Evolutionary conservation across 208 protist genomes (phyloP).

Genomic region (Balamuthia mandrillaris): DNA sequence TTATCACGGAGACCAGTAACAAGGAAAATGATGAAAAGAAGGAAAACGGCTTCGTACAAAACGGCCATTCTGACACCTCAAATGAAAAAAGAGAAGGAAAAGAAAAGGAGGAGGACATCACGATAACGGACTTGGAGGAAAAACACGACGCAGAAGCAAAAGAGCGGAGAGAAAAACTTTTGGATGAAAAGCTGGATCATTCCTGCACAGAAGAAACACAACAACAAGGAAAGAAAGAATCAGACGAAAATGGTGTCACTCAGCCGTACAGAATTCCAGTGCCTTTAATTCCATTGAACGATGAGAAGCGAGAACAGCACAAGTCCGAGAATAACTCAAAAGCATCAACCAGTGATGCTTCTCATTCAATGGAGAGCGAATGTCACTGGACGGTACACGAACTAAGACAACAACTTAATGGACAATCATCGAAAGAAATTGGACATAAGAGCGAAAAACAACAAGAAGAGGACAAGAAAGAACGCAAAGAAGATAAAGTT

Average conservation of each 20-base stretch:
- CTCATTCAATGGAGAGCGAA: background rate
- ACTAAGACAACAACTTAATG: background rate
- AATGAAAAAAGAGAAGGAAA: background rate
- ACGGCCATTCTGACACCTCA: too few relatives aligned
- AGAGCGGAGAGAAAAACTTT: too few relatives aligned
- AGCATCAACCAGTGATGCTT: too few relatives aligned
- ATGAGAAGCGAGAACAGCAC: background rate
- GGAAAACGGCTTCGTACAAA: too few relatives aligned
- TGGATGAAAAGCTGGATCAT: too few relatives aligned
- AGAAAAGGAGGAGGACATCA: background rate
- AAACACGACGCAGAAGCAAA: background rate
- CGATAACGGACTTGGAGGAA: background rate
- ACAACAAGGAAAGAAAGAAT: background rate
- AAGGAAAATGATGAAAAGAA: background rate
- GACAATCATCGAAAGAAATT: background rate
- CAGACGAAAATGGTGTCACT: background rate
- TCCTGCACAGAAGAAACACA: background rate
- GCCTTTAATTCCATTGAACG: background rate
- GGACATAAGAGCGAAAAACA: background rate
- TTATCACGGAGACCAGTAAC: background rate
- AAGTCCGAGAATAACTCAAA: background rate
- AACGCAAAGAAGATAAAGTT: background rate
- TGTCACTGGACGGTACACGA: background rate
- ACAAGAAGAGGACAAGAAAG: background rate
- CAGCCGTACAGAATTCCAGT: background rate